Evolutionary conservation across 805 yeast genomes (phyloP).

Genomic region (Saccharomycopsis sp.): DNA sequence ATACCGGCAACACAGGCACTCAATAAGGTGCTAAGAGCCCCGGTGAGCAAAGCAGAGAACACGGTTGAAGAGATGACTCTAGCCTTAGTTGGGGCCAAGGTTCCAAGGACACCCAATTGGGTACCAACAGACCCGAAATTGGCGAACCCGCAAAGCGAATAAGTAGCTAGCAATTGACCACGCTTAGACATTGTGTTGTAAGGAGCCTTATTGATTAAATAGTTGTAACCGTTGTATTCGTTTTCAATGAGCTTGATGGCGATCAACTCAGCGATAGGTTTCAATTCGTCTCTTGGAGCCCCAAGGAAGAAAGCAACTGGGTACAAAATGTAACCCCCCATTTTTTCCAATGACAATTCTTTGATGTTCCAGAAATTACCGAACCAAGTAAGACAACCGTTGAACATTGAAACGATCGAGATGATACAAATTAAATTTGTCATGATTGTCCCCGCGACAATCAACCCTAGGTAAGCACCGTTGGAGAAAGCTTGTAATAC

Average conservation of each 20-base stretch:
- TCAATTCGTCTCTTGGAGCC: slow-evolving; percentile 45
- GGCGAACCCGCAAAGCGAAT: slow-evolving; percentile 57
- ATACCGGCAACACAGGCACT: slow-evolving; percentile 58
- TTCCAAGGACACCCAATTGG: slow-evolving; percentile 51
- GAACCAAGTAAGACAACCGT: slow-evolving; percentile 52
- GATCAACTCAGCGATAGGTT: slow-evolving; percentile 43
- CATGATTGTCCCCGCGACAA: slow-evolving; percentile 50
- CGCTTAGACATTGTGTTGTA: slow-evolving; percentile 43
- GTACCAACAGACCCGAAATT: slow-evolving; percentile 58
- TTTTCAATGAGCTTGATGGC: slow-evolving; percentile 55
- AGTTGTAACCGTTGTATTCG: slow-evolving; percentile 49
- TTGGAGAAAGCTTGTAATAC: slow-evolving; percentile 51
- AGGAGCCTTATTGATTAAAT: slow-evolving; percentile 36
- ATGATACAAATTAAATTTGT: slow-evolving; percentile 56
- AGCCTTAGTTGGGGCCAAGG: slow-evolving; percentile 45
- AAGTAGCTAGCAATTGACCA: slow-evolving; percentile 50
- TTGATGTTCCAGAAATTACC: slow-evolving; percentile 57
- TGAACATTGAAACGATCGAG: slow-evolving; percentile 48
- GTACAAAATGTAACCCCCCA: slow-evolving; percentile 49
- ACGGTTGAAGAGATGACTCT: slow-evolving; percentile 42
- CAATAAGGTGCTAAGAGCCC: slow-evolving; percentile 45
- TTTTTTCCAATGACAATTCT: slow-evolving; percentile 45
- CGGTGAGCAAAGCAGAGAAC: slow-evolving; percentile 43
- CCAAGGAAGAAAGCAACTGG: slow-evolving; percentile 58
- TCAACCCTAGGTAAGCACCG: slow-evolving; percentile 53